Evolutionary conservation across 2,329 filamentous ascomycete genomes (phyloP).

Genomic region (Zarea fungicola): DNA sequence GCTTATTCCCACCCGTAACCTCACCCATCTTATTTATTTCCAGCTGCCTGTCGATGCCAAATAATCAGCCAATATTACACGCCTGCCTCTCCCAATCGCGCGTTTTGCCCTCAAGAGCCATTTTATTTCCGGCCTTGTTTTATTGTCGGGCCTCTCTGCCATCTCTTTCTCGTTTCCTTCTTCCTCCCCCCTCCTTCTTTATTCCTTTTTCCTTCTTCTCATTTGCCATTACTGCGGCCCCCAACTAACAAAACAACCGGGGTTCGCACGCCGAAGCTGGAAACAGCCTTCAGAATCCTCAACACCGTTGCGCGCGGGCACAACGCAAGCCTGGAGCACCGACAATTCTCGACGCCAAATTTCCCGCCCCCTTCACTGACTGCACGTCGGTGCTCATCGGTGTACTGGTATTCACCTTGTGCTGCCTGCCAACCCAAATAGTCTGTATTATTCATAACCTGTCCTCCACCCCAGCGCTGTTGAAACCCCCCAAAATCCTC

Average conservation of each 20-base stretch:
- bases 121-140: constrained; percentile 10
- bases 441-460: no score
- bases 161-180: not conserved
- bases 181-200: not conserved
- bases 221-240: not conserved
- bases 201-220: not conserved
- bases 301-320: constrained; percentile 4
- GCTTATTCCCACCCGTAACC: constrained; percentile 13
- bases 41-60: constrained; percentile 12
- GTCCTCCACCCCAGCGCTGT: not conserved
- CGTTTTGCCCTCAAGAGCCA: constrained; percentile 3
- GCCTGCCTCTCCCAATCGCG: constrained; percentile 4
- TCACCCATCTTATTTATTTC: constrained; percentile 13
- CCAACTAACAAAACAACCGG: not conserved
- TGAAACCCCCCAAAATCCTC: not conserved
- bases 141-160: constrained; percentile 3
- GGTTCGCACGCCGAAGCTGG: not conserved
- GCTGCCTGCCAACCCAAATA: no score
- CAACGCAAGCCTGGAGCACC: not conserved
- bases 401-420: no score
- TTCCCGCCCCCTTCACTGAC: not conserved
- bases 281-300: constrained; percentile 3
- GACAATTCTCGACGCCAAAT: not conserved
- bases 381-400: no score
- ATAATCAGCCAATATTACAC: constrained; percentile 12